phyloP scores from a whole-genome alignment of 495 filamentous ascomycete genomes.

The Xylaria scruposa region DNA sequence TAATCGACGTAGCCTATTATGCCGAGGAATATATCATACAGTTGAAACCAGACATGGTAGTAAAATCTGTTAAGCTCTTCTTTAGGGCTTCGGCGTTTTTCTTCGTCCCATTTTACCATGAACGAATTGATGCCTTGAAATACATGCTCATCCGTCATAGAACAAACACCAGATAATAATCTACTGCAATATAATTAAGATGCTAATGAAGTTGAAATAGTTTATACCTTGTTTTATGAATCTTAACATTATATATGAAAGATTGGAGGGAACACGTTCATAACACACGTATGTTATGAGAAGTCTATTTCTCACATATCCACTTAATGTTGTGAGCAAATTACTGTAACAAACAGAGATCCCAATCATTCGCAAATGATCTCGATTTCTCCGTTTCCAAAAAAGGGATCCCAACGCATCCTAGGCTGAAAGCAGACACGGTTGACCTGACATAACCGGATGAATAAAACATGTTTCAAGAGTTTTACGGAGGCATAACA shows the following conservation, averaged over 20 bases:
- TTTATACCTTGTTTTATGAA: background rate
- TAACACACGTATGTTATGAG: background rate
- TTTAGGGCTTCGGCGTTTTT: background rate
- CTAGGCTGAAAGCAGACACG: background rate
- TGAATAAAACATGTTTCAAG: background rate
- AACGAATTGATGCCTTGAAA: background rate
- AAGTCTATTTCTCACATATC: background rate
- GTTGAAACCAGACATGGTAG: background rate
- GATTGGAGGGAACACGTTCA: background rate
- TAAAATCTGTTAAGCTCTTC: background rate
- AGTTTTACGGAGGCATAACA: background rate
- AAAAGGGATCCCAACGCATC: background rate
- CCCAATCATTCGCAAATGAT: background rate
- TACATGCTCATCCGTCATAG: background rate
- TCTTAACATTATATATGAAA: background rate
- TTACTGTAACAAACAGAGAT: background rate
- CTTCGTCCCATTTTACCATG: background rate
- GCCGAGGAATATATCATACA: background rate
- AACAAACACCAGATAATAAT: too few species aligned
- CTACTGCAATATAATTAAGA: background rate
- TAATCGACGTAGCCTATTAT: background rate
- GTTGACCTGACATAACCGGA: background rate
- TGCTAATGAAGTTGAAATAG: background rate
- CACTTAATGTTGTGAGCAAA: background rate
- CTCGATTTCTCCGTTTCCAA: background rate